Conservation (phyloP, 2,329 filamentous ascomycete genomes). For the Penicillium hordei region DNA sequence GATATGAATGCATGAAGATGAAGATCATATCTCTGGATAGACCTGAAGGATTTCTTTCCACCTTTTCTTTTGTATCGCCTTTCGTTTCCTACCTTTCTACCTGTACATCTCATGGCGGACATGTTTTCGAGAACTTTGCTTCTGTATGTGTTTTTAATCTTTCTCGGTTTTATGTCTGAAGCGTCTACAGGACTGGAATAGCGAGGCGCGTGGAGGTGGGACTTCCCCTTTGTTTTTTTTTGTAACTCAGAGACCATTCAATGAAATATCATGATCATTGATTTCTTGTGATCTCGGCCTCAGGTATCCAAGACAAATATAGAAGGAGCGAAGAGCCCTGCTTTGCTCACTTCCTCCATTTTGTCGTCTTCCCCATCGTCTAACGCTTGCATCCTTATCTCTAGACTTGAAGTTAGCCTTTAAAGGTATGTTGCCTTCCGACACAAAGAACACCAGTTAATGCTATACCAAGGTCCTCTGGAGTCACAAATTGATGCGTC, state of each 20-base stretch:
- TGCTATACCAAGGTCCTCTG: neutral
- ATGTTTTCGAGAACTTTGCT: slow-evolving; percentile 17
- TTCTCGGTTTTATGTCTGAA: slow-evolving; percentile 4
- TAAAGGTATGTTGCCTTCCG: neutral
- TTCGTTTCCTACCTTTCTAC: neutral
- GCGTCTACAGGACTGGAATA: slow-evolving; percentile 3
- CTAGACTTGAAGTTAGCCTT: neutral
- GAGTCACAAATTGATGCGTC: neutral
- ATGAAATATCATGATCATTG: neutral
- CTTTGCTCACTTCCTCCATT: neutral
- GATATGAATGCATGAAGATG: slow-evolving; percentile 25
- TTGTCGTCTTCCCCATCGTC: neutral
- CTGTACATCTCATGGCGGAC: slow-evolving; percentile 23
- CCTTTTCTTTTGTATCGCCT: neutral
- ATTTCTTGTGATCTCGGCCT: neutral
- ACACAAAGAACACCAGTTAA: neutral
- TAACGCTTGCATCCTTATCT: neutral
- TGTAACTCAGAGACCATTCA: neutral
- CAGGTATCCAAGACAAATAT: neutral
- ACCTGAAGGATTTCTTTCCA: slow-evolving; percentile 3
- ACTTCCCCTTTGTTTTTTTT: neutral
- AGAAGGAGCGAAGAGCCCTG: neutral
- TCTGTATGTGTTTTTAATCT: slow-evolving; percentile 4
- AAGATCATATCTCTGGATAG: slow-evolving; percentile 9
- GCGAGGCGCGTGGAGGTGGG: slow-evolving; percentile 4